These are phyloP conservation scores for Pichia kudriavzevii DNA, from an alignment of 1,139 yeast species.

Conservation along the genomic window DNA sequence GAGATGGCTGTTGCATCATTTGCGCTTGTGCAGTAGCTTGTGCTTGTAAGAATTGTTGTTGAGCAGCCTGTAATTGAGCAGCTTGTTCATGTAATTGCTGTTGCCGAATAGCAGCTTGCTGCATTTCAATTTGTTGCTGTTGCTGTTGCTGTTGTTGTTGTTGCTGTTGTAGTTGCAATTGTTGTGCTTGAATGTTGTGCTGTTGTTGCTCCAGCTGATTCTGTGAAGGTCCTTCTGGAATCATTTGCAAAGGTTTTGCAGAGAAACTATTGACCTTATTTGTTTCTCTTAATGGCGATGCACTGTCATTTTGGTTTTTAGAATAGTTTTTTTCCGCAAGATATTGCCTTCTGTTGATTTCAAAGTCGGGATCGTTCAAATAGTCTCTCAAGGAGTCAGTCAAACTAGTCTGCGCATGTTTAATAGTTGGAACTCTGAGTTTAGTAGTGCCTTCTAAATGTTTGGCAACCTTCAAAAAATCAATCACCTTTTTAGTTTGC, in stretches of 20 bases:
- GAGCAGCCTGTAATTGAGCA: slow-evolving; percentile 5
- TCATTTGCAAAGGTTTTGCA: slow-evolving; percentile 2
- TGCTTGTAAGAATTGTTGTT: slow-evolving; percentile 10
- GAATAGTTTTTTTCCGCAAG: slow-evolving; percentile 51
- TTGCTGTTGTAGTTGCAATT: slow-evolving; percentile 16
- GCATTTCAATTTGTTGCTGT: slow-evolving; percentile 3
- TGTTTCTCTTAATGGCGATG: neutral
- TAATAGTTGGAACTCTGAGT: slow-evolving; percentile 87
- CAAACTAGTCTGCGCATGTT: slow-evolving; percentile 94
- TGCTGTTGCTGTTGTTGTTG: slow-evolving; percentile 8
- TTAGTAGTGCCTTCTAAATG: slow-evolving; percentile 82
- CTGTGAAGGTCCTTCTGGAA: neutral
- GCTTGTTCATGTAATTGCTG: slow-evolving; percentile 6
- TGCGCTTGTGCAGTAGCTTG: slow-evolving; percentile 5
- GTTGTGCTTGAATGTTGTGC: slow-evolving; percentile 8
- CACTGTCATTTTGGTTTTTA: slow-evolving; percentile 1
- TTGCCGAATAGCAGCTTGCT: neutral
- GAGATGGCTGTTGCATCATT: slow-evolving; percentile 2
- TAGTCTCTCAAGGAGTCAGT: slow-evolving; percentile 84
- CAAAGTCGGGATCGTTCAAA: slow-evolving; percentile 79
- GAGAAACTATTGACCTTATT: slow-evolving; percentile 8
- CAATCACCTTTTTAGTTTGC: slow-evolving; percentile 81
- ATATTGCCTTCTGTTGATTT: slow-evolving; percentile 69
- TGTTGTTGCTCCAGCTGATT: neutral
- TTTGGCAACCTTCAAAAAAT: slow-evolving; percentile 81